A percentile compares a stretch with the other conserved stretches of the same genome.
These are phyloP conservation scores for Ceratobasidium sp. DNA, from an alignment of 1,284 basidiomycete species.

Conservation along the genomic window DNA sequence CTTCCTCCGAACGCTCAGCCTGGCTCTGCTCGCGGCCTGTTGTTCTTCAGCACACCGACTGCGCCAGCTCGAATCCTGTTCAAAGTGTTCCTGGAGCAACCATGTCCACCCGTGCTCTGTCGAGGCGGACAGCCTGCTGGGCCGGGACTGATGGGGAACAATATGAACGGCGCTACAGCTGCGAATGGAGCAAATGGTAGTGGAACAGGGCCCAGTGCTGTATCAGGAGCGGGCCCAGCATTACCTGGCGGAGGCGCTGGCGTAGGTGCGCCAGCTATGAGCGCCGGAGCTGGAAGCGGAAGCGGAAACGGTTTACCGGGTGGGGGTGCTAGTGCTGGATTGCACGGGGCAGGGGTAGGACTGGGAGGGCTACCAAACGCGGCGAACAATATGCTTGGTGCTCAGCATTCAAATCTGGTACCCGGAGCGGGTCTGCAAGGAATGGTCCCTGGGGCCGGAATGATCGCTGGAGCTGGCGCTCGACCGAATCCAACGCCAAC, in stretches of 20 bases:
- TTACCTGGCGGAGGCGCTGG: not conserved
- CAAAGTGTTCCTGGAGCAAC: constrained; percentile 24
- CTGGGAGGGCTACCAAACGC: not conserved
- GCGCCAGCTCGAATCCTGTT: constrained; percentile 19
- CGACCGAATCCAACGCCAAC: constrained; percentile 15
- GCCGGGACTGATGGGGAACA: not conserved
- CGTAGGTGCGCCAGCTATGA: no score
- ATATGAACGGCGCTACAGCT: not conserved
- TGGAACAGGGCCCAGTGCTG: not conserved
- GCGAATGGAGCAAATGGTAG: not conserved
- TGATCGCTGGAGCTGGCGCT: constrained; percentile 8
- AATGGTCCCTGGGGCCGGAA: not conserved
- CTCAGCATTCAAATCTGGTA: not conserved
- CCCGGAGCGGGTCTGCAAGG: constrained; percentile 9
- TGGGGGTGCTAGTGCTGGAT: not conserved
- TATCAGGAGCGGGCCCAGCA: not conserved
- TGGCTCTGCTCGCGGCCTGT: not conserved
- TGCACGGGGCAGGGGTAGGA: not conserved
- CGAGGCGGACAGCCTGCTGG: constrained; percentile 33
- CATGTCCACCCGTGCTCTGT: constrained; percentile 12
- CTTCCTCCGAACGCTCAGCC: not conserved
- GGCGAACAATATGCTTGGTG: not conserved
- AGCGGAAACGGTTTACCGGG: no score
- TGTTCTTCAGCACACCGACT: constrained; percentile 27
- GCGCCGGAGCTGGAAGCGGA: no score